Percentiles rank a stretch among this genome's conserved stretches.
Evolutionary conservation across 805 yeast species (phyloP).

Genomic region (Yamadazyma tumulicola): DNA sequence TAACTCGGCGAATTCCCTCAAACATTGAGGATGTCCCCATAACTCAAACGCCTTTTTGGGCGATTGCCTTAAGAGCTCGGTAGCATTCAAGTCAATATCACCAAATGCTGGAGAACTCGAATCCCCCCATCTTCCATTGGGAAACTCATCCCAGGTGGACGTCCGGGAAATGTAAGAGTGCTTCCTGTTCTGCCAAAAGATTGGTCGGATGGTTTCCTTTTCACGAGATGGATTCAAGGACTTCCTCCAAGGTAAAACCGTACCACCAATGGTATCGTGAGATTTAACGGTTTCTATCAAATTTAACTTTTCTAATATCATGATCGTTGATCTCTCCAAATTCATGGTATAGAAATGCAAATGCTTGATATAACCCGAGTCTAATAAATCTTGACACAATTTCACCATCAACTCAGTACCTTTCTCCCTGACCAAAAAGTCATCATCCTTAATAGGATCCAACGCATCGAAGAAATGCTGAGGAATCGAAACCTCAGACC

Average conservation of each 20-base stretch:
- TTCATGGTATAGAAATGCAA: slow-evolving; percentile 98
- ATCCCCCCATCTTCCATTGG: slow-evolving; percentile 99
- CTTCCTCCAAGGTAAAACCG: slow-evolving; percentile 81
- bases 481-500: slow-evolving; percentile 89
- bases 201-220: slow-evolving; percentile 84
- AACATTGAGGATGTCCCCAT: slow-evolving; percentile 78
- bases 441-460: slow-evolving; percentile 87
- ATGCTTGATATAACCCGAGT: slow-evolving; percentile 74
- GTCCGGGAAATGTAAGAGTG: slow-evolving; percentile 87
- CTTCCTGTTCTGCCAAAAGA: slow-evolving; percentile 94
- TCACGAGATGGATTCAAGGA: slow-evolving; percentile 77
- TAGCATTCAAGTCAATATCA: slow-evolving; percentile 77
- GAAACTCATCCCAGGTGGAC: slow-evolving; percentile 95
- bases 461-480: slow-evolving; percentile 62
- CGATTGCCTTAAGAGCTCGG: slow-evolving; percentile 77
- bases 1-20: slow-evolving; percentile 58
- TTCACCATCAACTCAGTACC: slow-evolving; percentile 82
- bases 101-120: slow-evolving; percentile 97
- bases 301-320: slow-evolving; percentile 76
- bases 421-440: slow-evolving; percentile 75
- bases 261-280: slow-evolving; percentile 38
- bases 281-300: slow-evolving; percentile 45
- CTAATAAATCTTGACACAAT: slow-evolving; percentile 72
- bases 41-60: slow-evolving; percentile 74
- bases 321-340: slow-evolving; percentile 83